A percentile compares a stretch with the other conserved stretches of the same genome.
Conservation (phyloP, 805 yeast species). For the Candida sanyiensis region DNA sequence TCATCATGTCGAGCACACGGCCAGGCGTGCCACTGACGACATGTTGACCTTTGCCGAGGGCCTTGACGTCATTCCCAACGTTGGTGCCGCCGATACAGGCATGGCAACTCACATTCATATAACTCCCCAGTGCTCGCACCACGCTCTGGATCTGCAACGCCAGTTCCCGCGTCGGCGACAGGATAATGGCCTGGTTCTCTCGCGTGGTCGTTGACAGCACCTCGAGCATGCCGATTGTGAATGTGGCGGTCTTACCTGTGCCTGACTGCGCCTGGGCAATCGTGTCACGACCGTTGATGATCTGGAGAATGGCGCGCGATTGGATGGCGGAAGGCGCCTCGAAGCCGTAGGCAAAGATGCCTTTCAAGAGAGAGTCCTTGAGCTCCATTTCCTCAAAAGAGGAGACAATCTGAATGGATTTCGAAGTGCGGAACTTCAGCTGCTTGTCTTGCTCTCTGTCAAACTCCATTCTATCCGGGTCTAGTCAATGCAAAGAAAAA, state of each 20-base stretch:
- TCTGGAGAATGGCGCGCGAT: constrained; percentile 94
- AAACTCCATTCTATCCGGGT: constrained; percentile 43
- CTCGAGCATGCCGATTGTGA: constrained; percentile 89
- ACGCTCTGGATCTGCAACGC: constrained; percentile 92
- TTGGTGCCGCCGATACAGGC: constrained; percentile 94
- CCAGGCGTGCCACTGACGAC: constrained; percentile 98
- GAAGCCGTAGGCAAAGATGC: constrained; percentile 86
- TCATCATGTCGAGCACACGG: constrained; percentile 85
- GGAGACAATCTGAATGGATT: constrained; percentile 45
- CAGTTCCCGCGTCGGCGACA: constrained; percentile 95
- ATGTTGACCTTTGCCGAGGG: constrained; percentile 74
- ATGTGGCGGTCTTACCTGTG: constrained; percentile 98
- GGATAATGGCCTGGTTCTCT: constrained; percentile 81
- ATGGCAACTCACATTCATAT: constrained; percentile 78
- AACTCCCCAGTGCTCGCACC: constrained; percentile 78
- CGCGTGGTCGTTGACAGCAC: constrained; percentile 67
- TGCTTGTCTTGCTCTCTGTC: constrained; percentile 55
- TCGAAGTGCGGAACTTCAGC: constrained; percentile 57
- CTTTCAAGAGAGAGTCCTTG: constrained; percentile 54
- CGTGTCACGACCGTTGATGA: constrained; percentile 89
- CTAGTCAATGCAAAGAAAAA: too few relatives aligned
- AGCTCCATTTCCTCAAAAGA: constrained; percentile 76
- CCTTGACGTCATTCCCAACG: constrained; percentile 73
- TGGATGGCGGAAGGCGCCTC: constrained; percentile 97
- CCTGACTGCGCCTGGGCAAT: constrained; percentile 99